Base-by-base conservation (phyloP, 108 stramenopile species). In the Bacterosira constricta region DNA sequence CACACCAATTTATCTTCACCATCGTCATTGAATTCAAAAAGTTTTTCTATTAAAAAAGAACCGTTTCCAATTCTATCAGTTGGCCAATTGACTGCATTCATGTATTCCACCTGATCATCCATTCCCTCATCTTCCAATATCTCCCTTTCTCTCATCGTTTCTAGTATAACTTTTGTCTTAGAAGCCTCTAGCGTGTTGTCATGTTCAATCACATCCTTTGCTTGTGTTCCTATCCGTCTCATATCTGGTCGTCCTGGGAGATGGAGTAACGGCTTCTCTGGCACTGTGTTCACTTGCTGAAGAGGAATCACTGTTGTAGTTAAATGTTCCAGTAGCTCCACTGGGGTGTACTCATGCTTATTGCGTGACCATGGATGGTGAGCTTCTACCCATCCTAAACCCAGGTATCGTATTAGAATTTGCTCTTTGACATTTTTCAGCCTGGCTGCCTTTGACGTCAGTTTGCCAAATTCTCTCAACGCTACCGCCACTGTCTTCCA, bases 401-500 rank as follows among this genome's bases (percentile, higher is more conserved):
- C 52, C 8, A 53, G 52, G 15, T 53, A 53, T 1, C 52, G 7
- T 15, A 53, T 53, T 30, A 53, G 13, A 30, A 53, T 53, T 29
- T 53, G 29, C 52, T 53, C 52, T 30, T 53, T 53, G 6, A 53
- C 52, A 30, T 7, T 44, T 31, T 54, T 29, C 4, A 68, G 26
- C 9, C 29, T 68, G 7, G 39, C 66, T 29, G 27, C 56, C 53
- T 55, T 44, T 29, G 17, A 25, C 1, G 11, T 25, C 26, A 55
- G 32, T 27, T 68, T 56, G 9, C 2, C 26, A 30, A 26, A 68
- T 12, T 56, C 15, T 6, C 20, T 38, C n/a, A 37, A 38, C 2
- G 66, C 53, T 37, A 32, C 25, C 35, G 32, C 6, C 15, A 35
- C 47, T 46, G 63, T 65, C 21, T 51, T 65, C 49, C 47, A 65